Evolutionary conservation across 2,329 filamentous ascomycete species (phyloP), one percentile per base, ranked within the genome.

Genomic region (Hymenoscyphus scutula): DNA sequence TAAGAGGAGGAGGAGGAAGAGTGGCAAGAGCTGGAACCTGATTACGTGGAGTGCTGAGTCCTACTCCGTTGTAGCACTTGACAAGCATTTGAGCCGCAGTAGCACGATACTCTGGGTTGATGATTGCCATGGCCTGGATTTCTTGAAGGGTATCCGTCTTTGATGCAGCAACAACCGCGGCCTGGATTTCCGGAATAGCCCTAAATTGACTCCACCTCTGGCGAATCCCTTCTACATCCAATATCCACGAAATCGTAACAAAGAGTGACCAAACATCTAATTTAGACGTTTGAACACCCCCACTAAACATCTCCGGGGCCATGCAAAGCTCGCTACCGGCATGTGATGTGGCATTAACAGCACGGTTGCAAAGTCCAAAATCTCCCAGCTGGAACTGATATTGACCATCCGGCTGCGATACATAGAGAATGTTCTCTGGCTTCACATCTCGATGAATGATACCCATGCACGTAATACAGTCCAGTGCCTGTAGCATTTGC

Each of bases 391-490:
- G 17, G 38, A 45, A 45, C 17, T 45, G 17, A 19, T 45, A 45
- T 45, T n/a, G 2, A 45, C 38, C 17, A 4, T 5, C 38, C 17
- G 17, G 38, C 15, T n/a, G 38, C 15, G 38, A 45, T 19, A 45
- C 17, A 7, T 45, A 45, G 17, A 45, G 38, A 45, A 45, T 45
- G 3, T 45, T 45, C 13, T 45, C 38, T 45, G 15, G 38, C 38
- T 45, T 48, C 15, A 19, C 15, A 59, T 38, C 48, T 29, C 37
- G 2, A 17, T 59, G 19, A 27, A 59, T 60, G 17, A 62, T 29
- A 61, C 64, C 23, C 13, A 7, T 45, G 3, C 5, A 45, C 19
- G 17, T n/a, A 45, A 45, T n/a, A 19, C 17, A 45, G 38, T 45
- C 17, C n/a, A 45, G 38, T 6, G 38, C 38, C 19, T 19, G 38